Conservation (phyloP, 208 protist species). For the Trypanosoma mega region DNA sequence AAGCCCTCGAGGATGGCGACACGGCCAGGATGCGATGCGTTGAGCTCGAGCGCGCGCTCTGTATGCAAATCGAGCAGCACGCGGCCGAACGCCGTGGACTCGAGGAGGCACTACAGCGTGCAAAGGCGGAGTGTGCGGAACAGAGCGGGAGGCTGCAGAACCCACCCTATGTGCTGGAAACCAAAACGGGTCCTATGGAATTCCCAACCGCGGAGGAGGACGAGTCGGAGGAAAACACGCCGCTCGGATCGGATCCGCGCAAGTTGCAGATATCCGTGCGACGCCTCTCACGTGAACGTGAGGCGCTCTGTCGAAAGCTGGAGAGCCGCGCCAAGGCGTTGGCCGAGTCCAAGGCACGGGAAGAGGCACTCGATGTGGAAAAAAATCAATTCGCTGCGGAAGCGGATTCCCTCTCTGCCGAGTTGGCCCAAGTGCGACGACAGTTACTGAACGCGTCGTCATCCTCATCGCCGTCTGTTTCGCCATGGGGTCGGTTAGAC, state of each 20-base stretch:
- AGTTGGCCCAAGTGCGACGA: background rate
- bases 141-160: too few species aligned
- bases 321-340: background rate
- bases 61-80: background rate
- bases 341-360: background rate
- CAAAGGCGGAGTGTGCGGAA: too few species aligned
- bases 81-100: background rate
- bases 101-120: slow-evolving; percentile 1
- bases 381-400: background rate
- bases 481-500: too few species aligned
- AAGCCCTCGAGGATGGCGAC: background rate
- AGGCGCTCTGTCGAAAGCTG: background rate
- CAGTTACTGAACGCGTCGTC: background rate
- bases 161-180: too few species aligned
- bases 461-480: background rate
- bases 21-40: slow-evolving; percentile 2
- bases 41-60: slow-evolving; percentile 20
- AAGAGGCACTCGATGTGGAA: background rate
- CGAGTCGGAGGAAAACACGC: too few species aligned
- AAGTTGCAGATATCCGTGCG: background rate
- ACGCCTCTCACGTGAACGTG: background rate
- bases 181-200: too few species aligned
- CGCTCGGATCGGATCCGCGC: background rate
- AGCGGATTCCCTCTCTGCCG: background rate
- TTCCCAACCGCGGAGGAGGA: too few species aligned